These are phyloP conservation scores for Dactylis glomerata DNA, from an alignment of 176 grass and related monocot species.

Conservation along the genomic window DNA sequence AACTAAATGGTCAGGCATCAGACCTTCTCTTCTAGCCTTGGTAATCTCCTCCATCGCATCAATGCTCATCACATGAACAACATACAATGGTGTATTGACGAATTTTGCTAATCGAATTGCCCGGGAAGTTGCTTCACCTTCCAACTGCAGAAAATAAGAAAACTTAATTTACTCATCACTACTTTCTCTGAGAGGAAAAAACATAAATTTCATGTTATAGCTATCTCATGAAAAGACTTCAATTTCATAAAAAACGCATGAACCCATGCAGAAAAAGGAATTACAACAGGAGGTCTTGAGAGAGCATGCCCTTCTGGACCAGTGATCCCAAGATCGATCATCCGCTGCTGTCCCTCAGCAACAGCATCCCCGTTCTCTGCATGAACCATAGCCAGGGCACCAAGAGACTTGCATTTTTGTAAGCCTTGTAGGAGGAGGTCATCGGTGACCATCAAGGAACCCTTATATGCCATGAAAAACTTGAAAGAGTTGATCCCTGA, in stretches of 20 bases:
- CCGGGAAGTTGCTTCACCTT: constrained; percentile 90
- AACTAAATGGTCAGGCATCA: constrained; percentile 7
- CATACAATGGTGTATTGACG: constrained; percentile 81
- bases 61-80: constrained; percentile 98
- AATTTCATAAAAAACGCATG: neutral
- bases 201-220: neutral
- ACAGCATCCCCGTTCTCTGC: constrained; percentile 97
- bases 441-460: constrained; percentile 83
- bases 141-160: constrained; percentile 55
- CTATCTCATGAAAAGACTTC: neutral
- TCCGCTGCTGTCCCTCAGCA: constrained; percentile 80
- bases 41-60: constrained; percentile 98
- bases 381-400: constrained; percentile 96
- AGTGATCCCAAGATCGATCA: constrained; percentile 95
- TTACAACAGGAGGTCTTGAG: constrained; percentile 93
- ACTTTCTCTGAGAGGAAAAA: constrained; percentile 19
- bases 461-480: constrained; percentile 99
- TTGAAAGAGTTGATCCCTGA: constrained; percentile 99
- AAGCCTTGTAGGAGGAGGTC: constrained; percentile 90
- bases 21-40: constrained; percentile 89
- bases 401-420: constrained; percentile 90
- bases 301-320: constrained; percentile 98
- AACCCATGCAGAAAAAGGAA: constrained; percentile 19
- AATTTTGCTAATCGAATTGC: constrained; percentile 84
- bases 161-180: constrained; percentile 2